phyloP scores from a whole-genome alignment of 1,284 basidiomycete genomes.

The Malassezia furfur region DNA sequence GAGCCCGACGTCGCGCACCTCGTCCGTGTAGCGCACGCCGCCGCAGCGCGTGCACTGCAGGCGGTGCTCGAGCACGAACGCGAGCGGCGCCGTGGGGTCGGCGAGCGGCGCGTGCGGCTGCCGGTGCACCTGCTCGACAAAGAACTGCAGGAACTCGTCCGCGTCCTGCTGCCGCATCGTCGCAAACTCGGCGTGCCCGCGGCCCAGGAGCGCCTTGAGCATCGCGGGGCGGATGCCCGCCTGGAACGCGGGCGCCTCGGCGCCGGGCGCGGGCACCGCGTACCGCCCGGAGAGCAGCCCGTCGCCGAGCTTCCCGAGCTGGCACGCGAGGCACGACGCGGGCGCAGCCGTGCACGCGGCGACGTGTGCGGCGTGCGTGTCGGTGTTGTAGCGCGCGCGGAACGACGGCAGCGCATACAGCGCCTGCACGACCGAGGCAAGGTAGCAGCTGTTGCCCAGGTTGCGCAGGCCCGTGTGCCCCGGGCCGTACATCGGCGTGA shows the following conservation, averaged over 20 bases:
- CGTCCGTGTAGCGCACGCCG: constrained; percentile 78
- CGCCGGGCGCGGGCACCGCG: constrained; percentile 54
- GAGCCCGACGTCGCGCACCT: constrained; percentile 63
- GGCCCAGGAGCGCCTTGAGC: constrained; percentile 83
- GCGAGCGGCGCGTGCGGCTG: constrained; percentile 3
- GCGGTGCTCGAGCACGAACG: constrained; percentile 62
- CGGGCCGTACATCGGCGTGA: constrained; percentile 79
- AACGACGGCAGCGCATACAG: constrained; percentile 74
- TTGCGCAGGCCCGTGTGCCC: constrained; percentile 83
- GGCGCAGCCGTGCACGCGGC: constrained; percentile 59
- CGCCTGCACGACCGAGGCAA: constrained; percentile 84
- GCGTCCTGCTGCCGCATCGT: constrained; percentile 97
- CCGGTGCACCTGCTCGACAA: constrained; percentile 53
- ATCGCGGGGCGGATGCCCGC: constrained; percentile 71
- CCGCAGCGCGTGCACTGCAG: constrained; percentile 62
- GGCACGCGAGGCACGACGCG: constrained; percentile 87
- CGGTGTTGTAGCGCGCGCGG: constrained; percentile 62
- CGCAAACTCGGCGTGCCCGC: constrained; percentile 84
- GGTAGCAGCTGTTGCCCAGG: constrained; percentile 95
- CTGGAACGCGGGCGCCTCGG: constrained; percentile 57
- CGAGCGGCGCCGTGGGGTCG: constrained; percentile 63
- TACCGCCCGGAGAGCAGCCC: constrained; percentile 88
- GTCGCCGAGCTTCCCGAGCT: constrained; percentile 84
- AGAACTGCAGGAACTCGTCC: constrained; percentile 84
- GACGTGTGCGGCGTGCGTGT: constrained; percentile 57